Evolutionary conservation across 345 rosid genomes (phyloP).

Genomic region (Euphorbia pulcherrima): DNA sequence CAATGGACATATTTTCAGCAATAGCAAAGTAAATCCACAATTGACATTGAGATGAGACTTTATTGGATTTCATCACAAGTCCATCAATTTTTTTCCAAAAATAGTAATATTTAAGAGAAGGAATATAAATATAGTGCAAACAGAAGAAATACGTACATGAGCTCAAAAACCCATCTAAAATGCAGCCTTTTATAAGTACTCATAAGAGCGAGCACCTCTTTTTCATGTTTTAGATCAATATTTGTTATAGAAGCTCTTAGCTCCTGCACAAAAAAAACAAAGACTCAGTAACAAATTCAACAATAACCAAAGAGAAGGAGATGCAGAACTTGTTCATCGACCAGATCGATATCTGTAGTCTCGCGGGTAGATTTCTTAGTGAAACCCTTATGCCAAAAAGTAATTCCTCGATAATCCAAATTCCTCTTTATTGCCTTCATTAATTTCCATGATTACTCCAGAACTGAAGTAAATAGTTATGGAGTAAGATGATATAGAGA

Average conservation of each 20-base stretch:
- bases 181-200: constrained; percentile 58
- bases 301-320: not conserved
- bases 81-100: no score
- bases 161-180: constrained; percentile 66
- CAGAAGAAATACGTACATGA: constrained; percentile 39
- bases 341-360: constrained; percentile 62
- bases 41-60: no score
- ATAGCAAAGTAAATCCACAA: no score
- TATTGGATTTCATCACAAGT: no score
- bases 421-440: constrained; percentile 61
- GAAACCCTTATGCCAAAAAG: constrained; percentile 70
- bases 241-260: constrained; percentile 53
- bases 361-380: constrained; percentile 57
- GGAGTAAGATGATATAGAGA: not conserved
- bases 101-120: not conserved
- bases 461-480: not conserved
- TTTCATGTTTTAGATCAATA: constrained; percentile 60
- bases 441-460: constrained; percentile 34
- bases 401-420: constrained; percentile 84
- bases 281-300: not conserved
- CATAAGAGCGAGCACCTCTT: constrained; percentile 48
- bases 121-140: not conserved
- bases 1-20: no score
- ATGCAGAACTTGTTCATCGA: constrained; percentile 66
- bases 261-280: constrained; percentile 40